phyloP scores from a whole-genome alignment of 2,329 filamentous ascomycete genomes.

The Cladorrhinum sp. region DNA sequence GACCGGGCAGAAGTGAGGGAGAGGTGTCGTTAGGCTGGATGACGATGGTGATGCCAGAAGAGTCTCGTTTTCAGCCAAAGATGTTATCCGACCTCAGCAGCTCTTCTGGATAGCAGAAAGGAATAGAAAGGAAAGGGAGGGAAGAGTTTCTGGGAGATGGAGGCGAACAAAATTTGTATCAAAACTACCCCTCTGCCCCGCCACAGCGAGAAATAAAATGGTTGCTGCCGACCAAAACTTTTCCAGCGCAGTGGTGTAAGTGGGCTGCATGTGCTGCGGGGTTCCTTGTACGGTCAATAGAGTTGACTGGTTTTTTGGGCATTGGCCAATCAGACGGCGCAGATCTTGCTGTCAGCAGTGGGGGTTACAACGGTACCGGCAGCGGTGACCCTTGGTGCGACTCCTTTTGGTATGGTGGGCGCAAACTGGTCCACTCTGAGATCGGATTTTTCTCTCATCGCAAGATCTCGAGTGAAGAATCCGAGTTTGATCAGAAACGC shows the following conservation, averaged over 20 bases:
- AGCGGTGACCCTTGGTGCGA: background rate
- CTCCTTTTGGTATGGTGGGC: background rate
- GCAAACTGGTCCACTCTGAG: background rate
- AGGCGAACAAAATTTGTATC: conserved; percentile 11
- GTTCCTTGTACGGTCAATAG: conserved; percentile 9
- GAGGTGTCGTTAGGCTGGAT: conserved; percentile 12
- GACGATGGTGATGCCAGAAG: conserved; percentile 17
- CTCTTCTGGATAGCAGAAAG: conserved; percentile 22
- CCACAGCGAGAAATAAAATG: background rate
- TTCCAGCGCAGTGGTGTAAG: conserved; percentile 5
- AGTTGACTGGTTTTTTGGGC: conserved; percentile 16
- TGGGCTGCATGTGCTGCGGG: conserved; percentile 6
- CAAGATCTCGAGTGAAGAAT: conserved; percentile 8
- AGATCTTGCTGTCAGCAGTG: conserved; percentile 5
- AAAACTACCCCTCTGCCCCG: conserved; percentile 4
- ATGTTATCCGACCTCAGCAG: conserved; percentile 21
- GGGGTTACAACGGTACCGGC: conserved; percentile 8
- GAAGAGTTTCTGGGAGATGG: conserved; percentile 10
- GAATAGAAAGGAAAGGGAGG: conserved; percentile 11
- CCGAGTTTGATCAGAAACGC: background rate
- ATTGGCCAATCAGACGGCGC: conserved; percentile 22
- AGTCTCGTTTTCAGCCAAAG: conserved; percentile 21
- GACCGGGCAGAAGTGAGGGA: background rate
- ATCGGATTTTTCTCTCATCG: conserved; percentile 3
- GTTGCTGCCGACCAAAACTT: conserved; percentile 10